These are phyloP conservation scores for Brachypodium distachyon DNA, from an alignment of 202 grass and related monocot genomes.

Conservation along the genomic window DNA sequence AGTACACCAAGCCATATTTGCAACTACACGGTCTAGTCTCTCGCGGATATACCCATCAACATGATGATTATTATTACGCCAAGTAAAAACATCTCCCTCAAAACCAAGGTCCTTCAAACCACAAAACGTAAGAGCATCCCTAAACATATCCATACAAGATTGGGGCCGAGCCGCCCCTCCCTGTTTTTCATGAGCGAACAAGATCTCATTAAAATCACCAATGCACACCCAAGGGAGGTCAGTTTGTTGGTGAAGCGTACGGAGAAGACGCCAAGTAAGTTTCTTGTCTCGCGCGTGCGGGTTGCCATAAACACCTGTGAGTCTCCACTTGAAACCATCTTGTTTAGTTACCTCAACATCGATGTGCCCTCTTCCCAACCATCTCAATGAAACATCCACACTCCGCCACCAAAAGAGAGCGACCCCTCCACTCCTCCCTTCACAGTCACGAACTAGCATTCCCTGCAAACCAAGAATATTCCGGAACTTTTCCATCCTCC, in stretches of 20 bases:
- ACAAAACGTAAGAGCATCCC: no score
- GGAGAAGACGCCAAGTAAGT: not conserved
- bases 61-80: not conserved
- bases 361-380: not conserved
- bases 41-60: not conserved
- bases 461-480: not conserved
- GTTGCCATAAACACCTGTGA: not conserved
- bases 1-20: no score
- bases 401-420: not conserved
- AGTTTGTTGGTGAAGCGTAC: not conserved
- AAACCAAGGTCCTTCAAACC: not conserved
- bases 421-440: not conserved
- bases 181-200: not conserved
- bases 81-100: not conserved
- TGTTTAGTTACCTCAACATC: not conserved
- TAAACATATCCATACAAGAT: no score
- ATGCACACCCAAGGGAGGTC: not conserved
- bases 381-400: not conserved
- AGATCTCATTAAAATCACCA: not conserved
- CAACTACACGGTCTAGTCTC: not conserved
- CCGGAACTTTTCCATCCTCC: not conserved
- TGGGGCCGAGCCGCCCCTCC: not conserved
- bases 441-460: not conserved
- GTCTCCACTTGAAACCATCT: not conserved
- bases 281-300: not conserved